Evolutionary conservation across 1,284 basidiomycete species (phyloP).

Genomic region (Hortiboletus rubellus): DNA sequence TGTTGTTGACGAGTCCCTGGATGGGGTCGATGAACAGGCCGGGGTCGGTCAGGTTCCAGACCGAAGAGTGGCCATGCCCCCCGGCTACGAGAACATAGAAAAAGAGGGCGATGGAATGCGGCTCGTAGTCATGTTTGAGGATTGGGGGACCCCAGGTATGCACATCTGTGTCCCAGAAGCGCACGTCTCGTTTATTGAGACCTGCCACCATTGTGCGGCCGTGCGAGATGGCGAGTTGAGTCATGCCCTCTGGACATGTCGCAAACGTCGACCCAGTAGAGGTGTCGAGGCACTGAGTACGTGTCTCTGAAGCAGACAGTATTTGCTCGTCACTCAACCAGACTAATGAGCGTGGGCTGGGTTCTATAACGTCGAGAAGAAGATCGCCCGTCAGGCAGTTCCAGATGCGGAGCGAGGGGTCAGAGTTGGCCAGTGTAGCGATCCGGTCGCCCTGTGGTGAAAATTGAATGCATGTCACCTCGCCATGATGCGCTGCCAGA

Average conservation of each 20-base stretch:
- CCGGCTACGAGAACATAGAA: neutral
- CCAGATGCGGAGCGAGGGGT: neutral
- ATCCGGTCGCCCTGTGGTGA: neutral
- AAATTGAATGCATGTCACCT: neutral
- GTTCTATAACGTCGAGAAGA: neutral
- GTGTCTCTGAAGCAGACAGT: neutral
- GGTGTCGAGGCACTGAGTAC: neutral
- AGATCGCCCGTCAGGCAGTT: neutral
- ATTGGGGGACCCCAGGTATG: neutral
- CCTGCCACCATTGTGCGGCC: neutral
- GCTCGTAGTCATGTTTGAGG: neutral
- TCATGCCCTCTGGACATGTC: neutral
- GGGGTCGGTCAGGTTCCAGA: neutral
- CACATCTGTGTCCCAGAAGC: neutral
- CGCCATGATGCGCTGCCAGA: neutral
- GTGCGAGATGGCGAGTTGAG: neutral
- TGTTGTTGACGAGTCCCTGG: neutral
- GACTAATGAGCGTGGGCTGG: neutral
- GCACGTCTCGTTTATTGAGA: neutral
- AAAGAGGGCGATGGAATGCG: neutral
- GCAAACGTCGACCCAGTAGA: neutral
- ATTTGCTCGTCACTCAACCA: neutral
- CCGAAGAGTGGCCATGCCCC: neutral
- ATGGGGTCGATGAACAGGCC: neutral
- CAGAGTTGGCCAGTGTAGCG: neutral